Percentiles rank a stretch among this genome's conserved stretches.
Conservation (phyloP, 2,329 filamentous ascomycete genomes). For the Fusarium compactum region DNA sequence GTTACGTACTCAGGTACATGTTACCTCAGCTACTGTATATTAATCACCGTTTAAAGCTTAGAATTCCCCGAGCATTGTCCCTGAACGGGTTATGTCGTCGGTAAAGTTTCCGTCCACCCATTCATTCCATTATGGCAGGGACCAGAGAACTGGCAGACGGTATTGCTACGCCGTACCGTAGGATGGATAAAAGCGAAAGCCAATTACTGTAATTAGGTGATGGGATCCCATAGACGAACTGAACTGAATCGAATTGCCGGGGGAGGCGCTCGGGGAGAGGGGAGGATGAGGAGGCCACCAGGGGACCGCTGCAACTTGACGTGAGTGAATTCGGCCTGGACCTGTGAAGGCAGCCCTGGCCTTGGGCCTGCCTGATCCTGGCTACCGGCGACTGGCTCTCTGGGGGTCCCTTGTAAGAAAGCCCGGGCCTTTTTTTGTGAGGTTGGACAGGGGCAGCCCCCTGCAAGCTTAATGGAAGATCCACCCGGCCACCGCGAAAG, state of each 20-base stretch:
- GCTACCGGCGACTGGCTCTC: not conserved
- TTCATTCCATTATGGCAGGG: slow-evolving; percentile 4
- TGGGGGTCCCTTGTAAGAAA: slow-evolving; percentile 29
- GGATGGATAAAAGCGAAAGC: not conserved
- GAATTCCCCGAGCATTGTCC: slow-evolving; percentile 19
- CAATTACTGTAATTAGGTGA: not conserved
- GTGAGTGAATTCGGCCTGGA: slow-evolving; percentile 11
- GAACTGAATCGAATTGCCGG: slow-evolving; percentile 18
- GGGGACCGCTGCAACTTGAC: slow-evolving; percentile 22
- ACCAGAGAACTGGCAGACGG: slow-evolving; percentile 9
- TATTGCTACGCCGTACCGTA: not conserved
- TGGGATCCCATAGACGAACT: not conserved
- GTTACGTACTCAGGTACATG: not conserved
- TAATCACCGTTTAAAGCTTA: not conserved
- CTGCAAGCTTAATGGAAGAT: slow-evolving; percentile 35
- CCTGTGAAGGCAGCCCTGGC: slow-evolving; percentile 31
- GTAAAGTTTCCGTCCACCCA: slow-evolving; percentile 25
- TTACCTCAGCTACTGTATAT: not conserved
- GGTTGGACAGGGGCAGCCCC: slow-evolving; percentile 20
- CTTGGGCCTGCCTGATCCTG: slow-evolving; percentile 6
- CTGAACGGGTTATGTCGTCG: slow-evolving; percentile 17
- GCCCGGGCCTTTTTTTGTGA: slow-evolving; percentile 30
- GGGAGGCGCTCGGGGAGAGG: slow-evolving; percentile 12
- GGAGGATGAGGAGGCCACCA: slow-evolving; percentile 2
- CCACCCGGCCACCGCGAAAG: slow-evolving; percentile 40